Conservation (phyloP, 805 yeast species). For the Tetrapisispora phaffii region DNA sequence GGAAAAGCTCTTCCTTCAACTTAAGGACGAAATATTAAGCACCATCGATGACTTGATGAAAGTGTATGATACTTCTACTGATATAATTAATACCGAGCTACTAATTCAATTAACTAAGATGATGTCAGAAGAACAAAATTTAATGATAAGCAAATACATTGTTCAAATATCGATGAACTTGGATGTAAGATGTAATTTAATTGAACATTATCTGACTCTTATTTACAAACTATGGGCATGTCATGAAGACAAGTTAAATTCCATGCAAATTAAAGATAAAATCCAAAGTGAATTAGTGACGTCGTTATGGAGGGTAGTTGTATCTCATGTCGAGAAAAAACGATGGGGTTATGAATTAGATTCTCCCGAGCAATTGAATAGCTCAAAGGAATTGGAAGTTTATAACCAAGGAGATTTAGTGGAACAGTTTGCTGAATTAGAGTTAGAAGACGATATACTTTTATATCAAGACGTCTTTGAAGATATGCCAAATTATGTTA, state of each 20-base stretch:
- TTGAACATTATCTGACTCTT: slow-evolving; percentile 14
- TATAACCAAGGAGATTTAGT: slow-evolving; percentile 24
- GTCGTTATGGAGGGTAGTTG: slow-evolving; percentile 42
- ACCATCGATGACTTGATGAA: slow-evolving; percentile 38
- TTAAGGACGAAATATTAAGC: slow-evolving; percentile 38
- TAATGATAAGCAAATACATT: slow-evolving; percentile 17
- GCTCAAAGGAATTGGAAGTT: neutral
- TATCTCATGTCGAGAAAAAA: slow-evolving; percentile 14
- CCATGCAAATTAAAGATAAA: slow-evolving; percentile 22
- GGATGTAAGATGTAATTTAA: slow-evolving; percentile 8
- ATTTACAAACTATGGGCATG: slow-evolving; percentile 16
- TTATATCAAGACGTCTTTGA: slow-evolving; percentile 35
- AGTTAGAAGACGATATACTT: slow-evolving; percentile 19
- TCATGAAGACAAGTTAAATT: slow-evolving; percentile 9
- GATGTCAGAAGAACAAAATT: slow-evolving; percentile 30
- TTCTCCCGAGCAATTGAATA: neutral
- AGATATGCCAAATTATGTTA: slow-evolving; percentile 33
- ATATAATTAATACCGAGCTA: slow-evolving; percentile 16
- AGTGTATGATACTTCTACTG: slow-evolving; percentile 11
- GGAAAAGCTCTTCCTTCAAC: slow-evolving; percentile 17
- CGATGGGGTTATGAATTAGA: slow-evolving; percentile 8
- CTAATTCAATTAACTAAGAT: slow-evolving; percentile 17
- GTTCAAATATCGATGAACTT: slow-evolving; percentile 19
- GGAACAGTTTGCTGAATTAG: slow-evolving; percentile 28
- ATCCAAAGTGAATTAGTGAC: slow-evolving; percentile 38